Evolutionary conservation across 83 land plant species (phyloP).

Genomic region (Thuja plicata): DNA sequence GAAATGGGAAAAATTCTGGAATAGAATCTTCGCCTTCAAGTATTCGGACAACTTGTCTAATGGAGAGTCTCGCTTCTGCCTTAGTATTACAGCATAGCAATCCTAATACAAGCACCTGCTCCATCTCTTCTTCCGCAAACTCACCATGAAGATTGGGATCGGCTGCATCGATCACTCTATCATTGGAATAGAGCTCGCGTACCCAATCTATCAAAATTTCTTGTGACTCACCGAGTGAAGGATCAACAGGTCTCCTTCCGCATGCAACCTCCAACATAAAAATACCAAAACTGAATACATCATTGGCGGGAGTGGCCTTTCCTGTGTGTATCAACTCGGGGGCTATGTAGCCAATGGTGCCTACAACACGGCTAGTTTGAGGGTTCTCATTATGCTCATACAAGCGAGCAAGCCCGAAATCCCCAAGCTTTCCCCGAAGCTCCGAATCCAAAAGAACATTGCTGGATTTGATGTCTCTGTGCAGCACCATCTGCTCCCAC

Average conservation of each 20-base stretch:
- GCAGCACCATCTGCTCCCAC: no score
- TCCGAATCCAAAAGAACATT: no score
- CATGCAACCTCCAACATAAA: no score
- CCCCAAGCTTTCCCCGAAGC: no score
- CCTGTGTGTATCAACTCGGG: neutral
- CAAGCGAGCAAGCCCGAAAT: no score
- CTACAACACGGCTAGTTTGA: neutral
- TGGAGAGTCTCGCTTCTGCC: neutral
- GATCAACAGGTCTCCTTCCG: no score
- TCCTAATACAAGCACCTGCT: neutral
- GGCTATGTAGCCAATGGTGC: constrained; percentile 1
- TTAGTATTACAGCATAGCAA: neutral
- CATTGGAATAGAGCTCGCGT: neutral
- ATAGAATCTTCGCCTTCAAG: neutral
- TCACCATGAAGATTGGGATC: neutral
- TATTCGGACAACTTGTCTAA: neutral
- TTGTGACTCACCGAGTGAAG: no score
- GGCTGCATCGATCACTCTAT: neutral
- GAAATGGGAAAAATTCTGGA: no score
- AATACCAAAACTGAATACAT: neutral
- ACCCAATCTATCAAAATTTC: neutral
- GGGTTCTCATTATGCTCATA: no score
- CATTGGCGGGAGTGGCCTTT: neutral
- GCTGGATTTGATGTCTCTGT: no score
- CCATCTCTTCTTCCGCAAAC: neutral